Percentiles rank a stretch among this genome's conserved stretches.
phyloP scores from a whole-genome alignment of 345 rosid species.

The Euphorbia lathyris region DNA sequence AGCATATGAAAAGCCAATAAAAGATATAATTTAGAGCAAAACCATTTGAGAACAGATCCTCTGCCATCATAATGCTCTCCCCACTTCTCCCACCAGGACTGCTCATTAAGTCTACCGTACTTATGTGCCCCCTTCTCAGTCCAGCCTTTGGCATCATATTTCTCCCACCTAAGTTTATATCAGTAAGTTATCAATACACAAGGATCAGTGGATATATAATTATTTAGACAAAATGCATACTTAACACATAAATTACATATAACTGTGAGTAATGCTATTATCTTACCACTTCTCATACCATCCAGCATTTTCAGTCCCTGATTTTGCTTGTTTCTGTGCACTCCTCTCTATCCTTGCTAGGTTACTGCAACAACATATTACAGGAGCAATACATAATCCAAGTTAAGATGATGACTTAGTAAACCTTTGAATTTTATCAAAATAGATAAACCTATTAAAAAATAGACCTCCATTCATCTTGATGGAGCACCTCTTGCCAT shows the following conservation, averaged over 20 bases:
- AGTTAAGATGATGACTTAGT: background rate
- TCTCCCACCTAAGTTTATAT: conserved; percentile 83
- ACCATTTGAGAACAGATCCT: conserved; percentile 99
- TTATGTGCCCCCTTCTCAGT: conserved; percentile 99
- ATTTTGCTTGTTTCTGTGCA: conserved; percentile 97
- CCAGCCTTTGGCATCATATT: conserved; percentile 98
- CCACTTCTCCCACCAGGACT: conserved; percentile 99
- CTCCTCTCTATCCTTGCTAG: conserved; percentile 96
- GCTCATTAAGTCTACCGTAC: conserved; percentile 92
- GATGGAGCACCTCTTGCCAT: conserved; percentile 97
- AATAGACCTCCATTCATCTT: conserved; percentile 96
- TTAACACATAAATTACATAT: conserved; percentile 2
- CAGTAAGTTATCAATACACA: background rate
- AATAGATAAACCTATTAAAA: background rate
- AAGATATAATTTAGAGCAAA: conserved; percentile 12
- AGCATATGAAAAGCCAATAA: background rate
- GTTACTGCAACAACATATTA: conserved; percentile 55
- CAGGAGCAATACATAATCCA: background rate
- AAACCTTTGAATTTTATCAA: background rate
- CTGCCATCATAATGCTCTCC: conserved; percentile 98
- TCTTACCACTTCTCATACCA: conserved; percentile 98
- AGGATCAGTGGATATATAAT: background rate
- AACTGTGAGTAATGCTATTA: conserved; percentile 11
- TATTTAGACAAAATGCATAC: background rate
- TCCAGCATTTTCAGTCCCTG: conserved; percentile 93